Evolutionary conservation across 805 yeast species (phyloP), one percentile per base, ranked within the genome.

Genomic region (Yarrowia sp.): DNA sequence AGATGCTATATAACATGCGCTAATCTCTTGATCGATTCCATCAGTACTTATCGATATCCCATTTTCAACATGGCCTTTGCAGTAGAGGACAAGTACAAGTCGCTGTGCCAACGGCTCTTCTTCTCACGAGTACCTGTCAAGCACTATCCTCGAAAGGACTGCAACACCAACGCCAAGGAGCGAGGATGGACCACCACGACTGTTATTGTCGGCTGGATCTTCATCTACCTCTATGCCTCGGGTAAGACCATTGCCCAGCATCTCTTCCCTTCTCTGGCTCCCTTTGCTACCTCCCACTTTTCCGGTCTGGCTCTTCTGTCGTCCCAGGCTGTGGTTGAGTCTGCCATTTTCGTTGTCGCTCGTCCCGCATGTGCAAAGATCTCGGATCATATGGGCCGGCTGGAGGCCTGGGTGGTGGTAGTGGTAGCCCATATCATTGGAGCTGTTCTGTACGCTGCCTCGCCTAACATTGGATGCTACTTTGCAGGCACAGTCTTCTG

Each of bases 81-180:
- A 53, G 58, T 38, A 8, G 58, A 53, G 46, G 46, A 9, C 15
- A 22, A 42, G 22, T 41, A n/a, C 48, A 8, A 15, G 15, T 15
- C 38, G 3, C 48, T 56, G n/a, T 41, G 48, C 26, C 48, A 56
- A 26, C 41, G 35, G 35, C 65, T 59, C 42, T 59, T 59, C 52
- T 35, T 59, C 35, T 59, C 65, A 1, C 11, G 65, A 12, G 42
- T 8, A 2, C 32, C 16, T 5, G 65, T 59, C 52, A 59, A 45
- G 8, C 65, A 59, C 35, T 59, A 59, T 14, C 65, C 65, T 16
- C 65, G 42, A 5, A 45, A 59, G 41, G 15, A 26, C 5, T 40
- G 52, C 52, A 59, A 59, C 50, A 59, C 65, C 50, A 59, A 59
- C 65, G 65, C 65, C 65, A 59, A 59, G 32, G 65, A 59, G n/a